phyloP scores from a whole-genome alignment of 2,329 filamentous ascomycete species.

The Phaeomoniella chlamydospora region DNA sequence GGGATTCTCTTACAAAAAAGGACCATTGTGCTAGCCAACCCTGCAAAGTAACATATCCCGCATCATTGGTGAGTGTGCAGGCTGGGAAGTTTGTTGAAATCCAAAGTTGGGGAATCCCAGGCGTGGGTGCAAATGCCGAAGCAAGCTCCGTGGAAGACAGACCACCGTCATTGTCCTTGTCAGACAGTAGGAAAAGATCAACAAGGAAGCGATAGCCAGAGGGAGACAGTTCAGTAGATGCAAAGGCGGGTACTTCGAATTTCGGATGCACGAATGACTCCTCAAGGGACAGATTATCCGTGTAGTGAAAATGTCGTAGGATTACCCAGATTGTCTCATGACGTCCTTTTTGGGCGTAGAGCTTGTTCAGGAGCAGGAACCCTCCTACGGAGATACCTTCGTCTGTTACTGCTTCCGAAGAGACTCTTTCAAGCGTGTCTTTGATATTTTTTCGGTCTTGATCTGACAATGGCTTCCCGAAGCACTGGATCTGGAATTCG shows the following conservation, averaged over 20 bases:
- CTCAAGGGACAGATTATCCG: slow-evolving; percentile 81
- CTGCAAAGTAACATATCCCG: slow-evolving; percentile 86
- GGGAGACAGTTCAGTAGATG: slow-evolving; percentile 86
- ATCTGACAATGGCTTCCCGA: slow-evolving; percentile 68
- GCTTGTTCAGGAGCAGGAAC: slow-evolving; percentile 82
- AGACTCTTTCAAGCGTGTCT: slow-evolving; percentile 58
- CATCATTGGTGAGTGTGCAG: slow-evolving; percentile 88
- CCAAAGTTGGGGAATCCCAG: slow-evolving; percentile 78
- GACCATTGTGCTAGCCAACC: slow-evolving; percentile 99
- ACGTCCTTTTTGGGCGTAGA: slow-evolving; percentile 92
- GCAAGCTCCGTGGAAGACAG: slow-evolving; percentile 74
- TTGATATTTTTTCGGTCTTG: slow-evolving; percentile 89
- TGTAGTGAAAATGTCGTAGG: slow-evolving; percentile 86
- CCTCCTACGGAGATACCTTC: slow-evolving; percentile 68
- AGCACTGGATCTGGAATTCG: slow-evolving; percentile 82
- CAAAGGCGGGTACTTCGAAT: slow-evolving; percentile 83
- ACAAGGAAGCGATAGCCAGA: slow-evolving; percentile 95
- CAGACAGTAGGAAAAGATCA: slow-evolving; percentile 84
- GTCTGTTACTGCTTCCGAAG: slow-evolving; percentile 46
- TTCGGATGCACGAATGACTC: slow-evolving; percentile 86
- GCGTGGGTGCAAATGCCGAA: slow-evolving; percentile 83
- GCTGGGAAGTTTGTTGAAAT: slow-evolving; percentile 78
- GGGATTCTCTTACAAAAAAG: slow-evolving; percentile 96
- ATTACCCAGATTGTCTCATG: slow-evolving; percentile 99
- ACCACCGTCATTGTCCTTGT: slow-evolving; percentile 94